phyloP scores from a whole-genome alignment of 139 green algal species.

The Deuterostichococcus epilithicus region DNA sequence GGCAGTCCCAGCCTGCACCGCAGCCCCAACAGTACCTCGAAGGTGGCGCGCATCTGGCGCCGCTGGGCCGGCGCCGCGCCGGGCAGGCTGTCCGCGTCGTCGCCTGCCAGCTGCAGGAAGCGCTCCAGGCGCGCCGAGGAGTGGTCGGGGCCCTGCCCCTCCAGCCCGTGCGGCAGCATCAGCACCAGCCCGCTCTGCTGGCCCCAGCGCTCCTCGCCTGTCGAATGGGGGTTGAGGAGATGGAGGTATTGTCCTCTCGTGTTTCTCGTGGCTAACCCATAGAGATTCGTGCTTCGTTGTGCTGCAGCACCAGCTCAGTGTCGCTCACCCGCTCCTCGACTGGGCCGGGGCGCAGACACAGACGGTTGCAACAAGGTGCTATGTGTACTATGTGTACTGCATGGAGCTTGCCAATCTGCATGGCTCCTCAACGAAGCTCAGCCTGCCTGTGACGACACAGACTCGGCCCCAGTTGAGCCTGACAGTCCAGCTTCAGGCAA shows the following conservation, averaged over 20 bases:
- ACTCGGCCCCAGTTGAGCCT: no score
- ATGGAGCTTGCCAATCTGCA: not conserved
- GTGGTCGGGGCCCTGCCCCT: slow-evolving; percentile 85
- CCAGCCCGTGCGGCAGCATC: slow-evolving; percentile 82
- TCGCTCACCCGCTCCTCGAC: no score
- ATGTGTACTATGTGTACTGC: not conserved
- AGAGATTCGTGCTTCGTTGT: no score
- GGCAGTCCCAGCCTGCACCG: no score
- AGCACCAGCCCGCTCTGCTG: slow-evolving; percentile 68
- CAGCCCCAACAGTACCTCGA: not conserved
- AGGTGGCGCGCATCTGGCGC: slow-evolving; percentile 10
- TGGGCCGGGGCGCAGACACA: no score
- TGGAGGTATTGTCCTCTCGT: no score
- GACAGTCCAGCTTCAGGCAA: no score
- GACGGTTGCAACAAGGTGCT: no score
- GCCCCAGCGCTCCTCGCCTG: slow-evolving; percentile 78
- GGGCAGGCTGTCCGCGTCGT: slow-evolving; percentile 66
- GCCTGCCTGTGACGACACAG: no score
- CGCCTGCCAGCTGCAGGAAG: slow-evolving; percentile 62
- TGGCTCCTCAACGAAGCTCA: no score
- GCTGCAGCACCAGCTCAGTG: no score
- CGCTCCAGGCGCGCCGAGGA: slow-evolving; percentile 68
- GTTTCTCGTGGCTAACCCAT: no score
- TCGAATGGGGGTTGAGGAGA: slow-evolving; percentile 11
- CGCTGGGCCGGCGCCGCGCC: slow-evolving; percentile 32